A percentile compares a stretch with the other conserved stretches of the same genome.
Conservation (phyloP, 169 alveolate genomes). For the Sarcocystis neurona region DNA sequence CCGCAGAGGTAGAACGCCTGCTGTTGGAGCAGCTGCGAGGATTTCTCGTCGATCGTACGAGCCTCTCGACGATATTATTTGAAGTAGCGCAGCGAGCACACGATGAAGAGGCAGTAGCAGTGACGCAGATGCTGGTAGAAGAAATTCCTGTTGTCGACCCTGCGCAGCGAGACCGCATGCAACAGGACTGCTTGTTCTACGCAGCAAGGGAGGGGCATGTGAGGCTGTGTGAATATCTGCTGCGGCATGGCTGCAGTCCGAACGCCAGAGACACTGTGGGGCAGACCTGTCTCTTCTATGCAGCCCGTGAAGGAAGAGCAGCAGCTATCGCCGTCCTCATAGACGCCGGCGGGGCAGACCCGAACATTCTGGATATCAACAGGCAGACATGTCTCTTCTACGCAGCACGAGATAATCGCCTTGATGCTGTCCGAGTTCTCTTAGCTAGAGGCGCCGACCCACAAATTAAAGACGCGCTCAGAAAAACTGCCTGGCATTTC, state of each 20-base stretch:
- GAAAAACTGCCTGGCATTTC: conserved; percentile 88
- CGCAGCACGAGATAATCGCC: conserved; percentile 90
- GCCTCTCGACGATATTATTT: conserved; percentile 80
- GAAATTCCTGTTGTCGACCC: conserved; percentile 80
- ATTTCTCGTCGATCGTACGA: conserved; percentile 11
- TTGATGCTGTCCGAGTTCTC: conserved; percentile 85
- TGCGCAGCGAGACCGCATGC: conserved; percentile 80
- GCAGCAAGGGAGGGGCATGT: conserved; percentile 93
- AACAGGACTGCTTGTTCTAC: conserved; percentile 91
- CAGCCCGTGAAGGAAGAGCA: conserved; percentile 92
- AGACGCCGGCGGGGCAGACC: conserved; percentile 82
- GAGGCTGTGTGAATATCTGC: conserved; percentile 78
- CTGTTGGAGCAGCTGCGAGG: conserved; percentile 28
- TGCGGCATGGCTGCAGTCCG: conserved; percentile 87
- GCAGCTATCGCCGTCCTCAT: conserved; percentile 78
- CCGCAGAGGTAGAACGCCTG: conserved; percentile 8
- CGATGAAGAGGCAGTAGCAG: conserved; percentile 85
- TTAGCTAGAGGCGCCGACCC: conserved; percentile 87
- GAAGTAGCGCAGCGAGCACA: conserved; percentile 82
- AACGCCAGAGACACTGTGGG: conserved; percentile 88
- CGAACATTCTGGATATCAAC: conserved; percentile 84
- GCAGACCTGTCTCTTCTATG: conserved; percentile 89
- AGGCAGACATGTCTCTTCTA: conserved; percentile 89
- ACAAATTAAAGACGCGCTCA: conserved; percentile 83
- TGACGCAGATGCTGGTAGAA: conserved; percentile 80